phyloP scores from a whole-genome alignment of 345 rosid genomes.

The Kandelia obovata region DNA sequence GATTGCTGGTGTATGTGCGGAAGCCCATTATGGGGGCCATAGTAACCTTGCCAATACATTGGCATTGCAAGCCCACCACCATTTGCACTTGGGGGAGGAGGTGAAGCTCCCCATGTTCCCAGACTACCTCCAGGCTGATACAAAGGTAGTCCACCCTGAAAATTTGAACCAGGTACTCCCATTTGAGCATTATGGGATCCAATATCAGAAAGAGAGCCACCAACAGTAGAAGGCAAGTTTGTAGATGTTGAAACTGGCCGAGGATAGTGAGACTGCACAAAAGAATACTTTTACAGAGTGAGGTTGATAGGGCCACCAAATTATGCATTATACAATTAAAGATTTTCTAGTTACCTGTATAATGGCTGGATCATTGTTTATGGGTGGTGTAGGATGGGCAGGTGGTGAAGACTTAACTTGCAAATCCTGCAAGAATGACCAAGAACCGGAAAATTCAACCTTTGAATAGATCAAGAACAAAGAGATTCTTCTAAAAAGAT shows the following conservation, averaged over 20 bases:
- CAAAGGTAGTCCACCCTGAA: slow-evolving; percentile 66
- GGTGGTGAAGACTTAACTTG: slow-evolving; percentile 94
- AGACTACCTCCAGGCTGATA: slow-evolving; percentile 85
- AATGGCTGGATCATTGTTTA: slow-evolving; percentile 88
- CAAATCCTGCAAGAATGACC: slow-evolving; percentile 56
- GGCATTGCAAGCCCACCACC: slow-evolving; percentile 68
- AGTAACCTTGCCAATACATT: slow-evolving; percentile 91
- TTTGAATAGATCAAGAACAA: neutral
- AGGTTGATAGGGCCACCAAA: neutral
- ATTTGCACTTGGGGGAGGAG: slow-evolving; percentile 54
- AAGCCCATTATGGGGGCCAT: slow-evolving; percentile 71
- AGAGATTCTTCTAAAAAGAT: neutral
- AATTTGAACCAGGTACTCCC: slow-evolving; percentile 63
- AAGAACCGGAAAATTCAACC: neutral
- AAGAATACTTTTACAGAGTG: slow-evolving; percentile 8
- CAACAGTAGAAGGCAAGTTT: slow-evolving; percentile 54
- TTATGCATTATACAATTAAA: slow-evolving; percentile 1
- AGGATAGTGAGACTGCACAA: slow-evolving; percentile 86
- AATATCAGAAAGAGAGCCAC: slow-evolving; percentile 50
- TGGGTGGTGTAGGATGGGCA: slow-evolving; percentile 57
- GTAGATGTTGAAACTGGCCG: slow-evolving; percentile 50
- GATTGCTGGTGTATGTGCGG: slow-evolving; percentile 84
- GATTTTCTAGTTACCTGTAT: slow-evolving; percentile 59
- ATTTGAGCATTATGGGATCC: slow-evolving; percentile 51
- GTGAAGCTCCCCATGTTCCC: slow-evolving; percentile 79